Conservation (phyloP, 805 yeast genomes). For the Ogataea saltuana region DNA sequence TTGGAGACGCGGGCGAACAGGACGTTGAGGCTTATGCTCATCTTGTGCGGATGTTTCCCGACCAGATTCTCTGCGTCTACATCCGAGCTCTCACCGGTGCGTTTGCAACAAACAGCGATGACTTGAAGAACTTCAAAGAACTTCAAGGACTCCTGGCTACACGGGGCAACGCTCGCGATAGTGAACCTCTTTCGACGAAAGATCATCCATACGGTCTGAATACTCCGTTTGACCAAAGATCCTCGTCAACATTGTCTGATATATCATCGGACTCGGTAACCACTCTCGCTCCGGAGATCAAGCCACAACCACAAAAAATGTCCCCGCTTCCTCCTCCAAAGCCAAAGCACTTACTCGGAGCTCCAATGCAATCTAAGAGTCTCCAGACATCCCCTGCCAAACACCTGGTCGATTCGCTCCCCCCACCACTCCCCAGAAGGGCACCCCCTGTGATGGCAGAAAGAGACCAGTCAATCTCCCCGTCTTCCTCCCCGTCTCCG, state of each 20-base stretch:
- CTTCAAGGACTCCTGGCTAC: slow-evolving; percentile 21
- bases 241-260: slow-evolving; percentile 19
- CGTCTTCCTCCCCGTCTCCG: slow-evolving; percentile 15
- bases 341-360: slow-evolving; percentile 43
- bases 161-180: neutral
- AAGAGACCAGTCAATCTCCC: slow-evolving; percentile 1
- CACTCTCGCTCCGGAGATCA: slow-evolving; percentile 4
- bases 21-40: slow-evolving; percentile 90
- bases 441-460: neutral
- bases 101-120: slow-evolving; percentile 54
- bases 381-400: slow-evolving; percentile 30
- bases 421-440: slow-evolving; percentile 17
- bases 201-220: too few species aligned
- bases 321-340: slow-evolving; percentile 50
- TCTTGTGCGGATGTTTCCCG: slow-evolving; percentile 61
- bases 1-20: slow-evolving; percentile 96
- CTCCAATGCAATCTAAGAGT: slow-evolving; percentile 16
- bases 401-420: slow-evolving; percentile 7
- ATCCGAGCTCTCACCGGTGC: slow-evolving; percentile 76
- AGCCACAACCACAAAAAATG: slow-evolving; percentile 12
- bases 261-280: slow-evolving; percentile 7
- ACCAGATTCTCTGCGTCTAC: slow-evolving; percentile 69
- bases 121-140: slow-evolving; percentile 29
- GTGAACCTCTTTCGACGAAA: neutral
- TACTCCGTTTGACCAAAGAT: slow-evolving; percentile 7